These are phyloP conservation scores for Hyaloscypha bicolor DNA, from an alignment of 495 filamentous ascomycete genomes.

Conservation along the genomic window DNA sequence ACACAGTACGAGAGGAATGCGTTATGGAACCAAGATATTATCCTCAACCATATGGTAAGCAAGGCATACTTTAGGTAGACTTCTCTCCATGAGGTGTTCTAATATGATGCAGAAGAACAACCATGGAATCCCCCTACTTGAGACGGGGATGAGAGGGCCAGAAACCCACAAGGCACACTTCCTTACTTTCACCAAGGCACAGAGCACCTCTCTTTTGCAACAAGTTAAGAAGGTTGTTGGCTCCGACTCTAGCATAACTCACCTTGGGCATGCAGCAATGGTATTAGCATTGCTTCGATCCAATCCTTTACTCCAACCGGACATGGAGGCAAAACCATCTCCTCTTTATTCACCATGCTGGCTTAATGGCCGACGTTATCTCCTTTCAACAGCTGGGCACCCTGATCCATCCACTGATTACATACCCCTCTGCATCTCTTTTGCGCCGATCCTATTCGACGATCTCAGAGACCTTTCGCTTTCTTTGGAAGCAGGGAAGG, in stretches of 20 bases:
- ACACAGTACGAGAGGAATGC: slow-evolving; percentile 1
- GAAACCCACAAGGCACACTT: slow-evolving; percentile 12
- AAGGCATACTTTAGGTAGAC: not conserved
- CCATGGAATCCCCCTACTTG: slow-evolving; percentile 13
- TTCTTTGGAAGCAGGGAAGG: not conserved
- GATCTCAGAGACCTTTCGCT: slow-evolving; percentile 2
- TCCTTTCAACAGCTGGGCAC: not conserved
- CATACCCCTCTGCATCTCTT: slow-evolving; percentile 20
- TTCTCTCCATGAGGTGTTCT: not conserved
- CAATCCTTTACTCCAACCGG: not conserved
- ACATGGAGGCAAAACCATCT: not conserved
- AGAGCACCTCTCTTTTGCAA: slow-evolving; percentile 12
- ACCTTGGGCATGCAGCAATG: slow-evolving; percentile 26
- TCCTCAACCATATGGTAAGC: slow-evolving; percentile 17
- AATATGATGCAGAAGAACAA: slow-evolving; percentile 7
- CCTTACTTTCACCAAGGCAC: slow-evolving; percentile 7
- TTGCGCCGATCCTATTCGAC: slow-evolving; percentile 22
- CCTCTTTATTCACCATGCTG: slow-evolving; percentile 24
- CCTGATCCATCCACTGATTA: not conserved
- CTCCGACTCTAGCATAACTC: slow-evolving; percentile 20
- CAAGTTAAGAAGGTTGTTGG: slow-evolving; percentile 5
- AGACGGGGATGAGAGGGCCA: not conserved
- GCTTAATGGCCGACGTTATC: slow-evolving; percentile 28
- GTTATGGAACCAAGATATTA: slow-evolving; percentile 11
- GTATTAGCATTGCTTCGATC: slow-evolving; percentile 14